Evolutionary conservation across 805 yeast species (phyloP).

Genomic region (Sporopachydermia quercuum): DNA sequence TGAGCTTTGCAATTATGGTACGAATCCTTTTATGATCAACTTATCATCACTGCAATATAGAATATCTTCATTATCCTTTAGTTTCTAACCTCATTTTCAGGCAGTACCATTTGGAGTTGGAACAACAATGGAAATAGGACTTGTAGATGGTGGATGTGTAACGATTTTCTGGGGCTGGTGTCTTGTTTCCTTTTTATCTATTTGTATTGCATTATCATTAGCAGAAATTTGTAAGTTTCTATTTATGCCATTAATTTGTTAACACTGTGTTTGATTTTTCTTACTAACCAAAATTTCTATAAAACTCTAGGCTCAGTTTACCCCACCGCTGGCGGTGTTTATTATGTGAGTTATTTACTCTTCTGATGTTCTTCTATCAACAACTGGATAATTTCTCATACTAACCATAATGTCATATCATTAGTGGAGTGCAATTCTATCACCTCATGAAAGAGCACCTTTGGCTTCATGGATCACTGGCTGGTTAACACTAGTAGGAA

Average conservation of each 20-base stretch:
- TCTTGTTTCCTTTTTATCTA: conserved; percentile 44
- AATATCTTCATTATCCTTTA: too few species aligned
- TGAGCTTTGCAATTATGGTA: conserved; percentile 73
- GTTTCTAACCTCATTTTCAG: too few species aligned
- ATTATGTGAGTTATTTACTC: not conserved
- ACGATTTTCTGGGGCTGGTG: conserved; percentile 68
- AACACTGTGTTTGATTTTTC: too few species aligned
- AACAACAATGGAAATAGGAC: conserved; percentile 54
- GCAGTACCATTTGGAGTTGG: conserved; percentile 63
- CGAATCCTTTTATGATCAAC: too few species aligned
- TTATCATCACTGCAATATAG: too few species aligned
- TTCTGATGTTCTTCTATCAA: not conserved
- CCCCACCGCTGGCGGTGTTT: too few species aligned
- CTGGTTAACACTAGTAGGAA: conserved; percentile 59
- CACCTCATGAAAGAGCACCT: conserved; percentile 40
- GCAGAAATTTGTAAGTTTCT: conserved; percentile 55
- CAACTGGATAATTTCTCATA: not conserved
- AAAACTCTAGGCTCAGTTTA: too few species aligned
- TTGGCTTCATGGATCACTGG: conserved; percentile 66
- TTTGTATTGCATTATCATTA: conserved; percentile 53
- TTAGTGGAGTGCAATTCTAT: conserved; percentile 60
- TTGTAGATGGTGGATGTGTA: conserved; percentile 64
- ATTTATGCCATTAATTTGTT: too few species aligned
- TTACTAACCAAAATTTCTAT: too few species aligned
- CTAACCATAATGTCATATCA: conserved; percentile 27